Evolutionary conservation across 768 basidiomycete species (phyloP).

Genomic region (Porpolomopsis calyptriformis): DNA sequence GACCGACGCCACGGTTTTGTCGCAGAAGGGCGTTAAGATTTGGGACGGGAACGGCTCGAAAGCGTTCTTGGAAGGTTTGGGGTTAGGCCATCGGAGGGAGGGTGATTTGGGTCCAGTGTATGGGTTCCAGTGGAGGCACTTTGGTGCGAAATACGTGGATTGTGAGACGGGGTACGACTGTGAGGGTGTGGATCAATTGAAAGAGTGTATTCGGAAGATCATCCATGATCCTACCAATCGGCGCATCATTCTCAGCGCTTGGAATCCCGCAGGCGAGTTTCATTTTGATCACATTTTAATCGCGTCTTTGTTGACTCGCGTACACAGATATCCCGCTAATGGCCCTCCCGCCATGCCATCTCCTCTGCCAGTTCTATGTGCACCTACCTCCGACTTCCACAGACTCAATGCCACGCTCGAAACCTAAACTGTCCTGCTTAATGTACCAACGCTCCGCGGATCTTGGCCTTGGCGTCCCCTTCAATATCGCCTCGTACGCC

Average conservation of each 20-base stretch:
- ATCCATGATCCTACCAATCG: conserved; percentile 88
- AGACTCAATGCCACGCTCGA: conserved; percentile 36
- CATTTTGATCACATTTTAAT: background rate
- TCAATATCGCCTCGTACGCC: conserved; percentile 99
- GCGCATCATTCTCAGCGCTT: conserved; percentile 88
- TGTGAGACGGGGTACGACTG: conserved; percentile 70
- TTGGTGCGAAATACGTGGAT: conserved; percentile 73
- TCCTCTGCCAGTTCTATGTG: conserved; percentile 99
- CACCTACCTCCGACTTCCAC: conserved; percentile 53
- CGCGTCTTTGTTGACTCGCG: background rate
- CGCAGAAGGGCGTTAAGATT: conserved; percentile 80
- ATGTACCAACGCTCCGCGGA: conserved; percentile 99
- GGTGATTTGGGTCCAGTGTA: conserved; percentile 97
- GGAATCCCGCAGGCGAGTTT: conserved; percentile 91
- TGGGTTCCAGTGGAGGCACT: conserved; percentile 95
- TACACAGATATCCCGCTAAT: conserved; percentile 75
- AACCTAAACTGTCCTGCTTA: conserved; percentile 77
- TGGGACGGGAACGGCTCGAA: conserved; percentile 96
- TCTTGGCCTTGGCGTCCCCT: conserved; percentile 92
- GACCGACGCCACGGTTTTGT: conserved; percentile 71
- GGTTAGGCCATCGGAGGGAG: conserved; percentile 72
- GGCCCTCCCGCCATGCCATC: conserved; percentile 97
- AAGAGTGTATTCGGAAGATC: conserved; percentile 85
- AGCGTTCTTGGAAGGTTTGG: conserved; percentile 75
- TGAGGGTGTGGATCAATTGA: conserved; percentile 85